Percentiles rank a stretch among this genome's conserved stretches.
Conservation (phyloP, 2,329 filamentous ascomycete genomes). For the Rutstroemia sp. region DNA sequence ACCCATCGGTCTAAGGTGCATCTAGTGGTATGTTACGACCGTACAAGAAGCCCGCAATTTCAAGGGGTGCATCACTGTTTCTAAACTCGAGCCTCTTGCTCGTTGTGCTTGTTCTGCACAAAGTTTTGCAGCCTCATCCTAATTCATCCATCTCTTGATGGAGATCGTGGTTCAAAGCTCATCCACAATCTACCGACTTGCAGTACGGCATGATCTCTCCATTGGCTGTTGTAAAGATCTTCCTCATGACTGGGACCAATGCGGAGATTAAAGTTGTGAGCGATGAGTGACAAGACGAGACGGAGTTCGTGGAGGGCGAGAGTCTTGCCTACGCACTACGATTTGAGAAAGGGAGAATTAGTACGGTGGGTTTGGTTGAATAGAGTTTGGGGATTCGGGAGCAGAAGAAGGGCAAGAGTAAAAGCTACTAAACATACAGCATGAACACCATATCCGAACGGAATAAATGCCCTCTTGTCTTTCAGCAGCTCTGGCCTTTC, state of each 20-base stretch:
- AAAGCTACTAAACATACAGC: background rate
- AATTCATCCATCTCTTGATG: too few relatives aligned
- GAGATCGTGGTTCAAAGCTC: background rate
- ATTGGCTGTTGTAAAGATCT: conserved; percentile 6
- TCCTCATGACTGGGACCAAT: conserved; percentile 11
- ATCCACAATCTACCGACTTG: conserved; percentile 12
- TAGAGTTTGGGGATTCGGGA: too few relatives aligned
- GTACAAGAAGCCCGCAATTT: too few relatives aligned
- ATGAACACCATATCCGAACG: conserved; percentile 17
- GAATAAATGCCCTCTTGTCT: conserved; percentile 14
- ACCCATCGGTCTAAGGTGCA: too few relatives aligned
- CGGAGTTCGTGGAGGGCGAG: conserved; percentile 16
- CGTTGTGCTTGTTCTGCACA: too few relatives aligned
- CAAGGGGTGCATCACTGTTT: too few relatives aligned
- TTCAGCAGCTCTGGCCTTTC: conserved; percentile 9
- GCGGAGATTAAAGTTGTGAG: conserved; percentile 10
- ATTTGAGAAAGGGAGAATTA: too few relatives aligned
- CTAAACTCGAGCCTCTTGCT: too few relatives aligned
- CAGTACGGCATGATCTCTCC: conserved; percentile 11
- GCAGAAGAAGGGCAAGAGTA: too few relatives aligned
- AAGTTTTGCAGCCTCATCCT: too few relatives aligned
- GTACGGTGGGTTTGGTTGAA: background rate
- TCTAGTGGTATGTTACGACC: too few relatives aligned
- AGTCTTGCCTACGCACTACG: conserved; percentile 13
- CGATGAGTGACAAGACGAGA: conserved; percentile 7